Conservation (phyloP, 371 early-diverging fungal genomes). For the Smittium culicis region DNA sequence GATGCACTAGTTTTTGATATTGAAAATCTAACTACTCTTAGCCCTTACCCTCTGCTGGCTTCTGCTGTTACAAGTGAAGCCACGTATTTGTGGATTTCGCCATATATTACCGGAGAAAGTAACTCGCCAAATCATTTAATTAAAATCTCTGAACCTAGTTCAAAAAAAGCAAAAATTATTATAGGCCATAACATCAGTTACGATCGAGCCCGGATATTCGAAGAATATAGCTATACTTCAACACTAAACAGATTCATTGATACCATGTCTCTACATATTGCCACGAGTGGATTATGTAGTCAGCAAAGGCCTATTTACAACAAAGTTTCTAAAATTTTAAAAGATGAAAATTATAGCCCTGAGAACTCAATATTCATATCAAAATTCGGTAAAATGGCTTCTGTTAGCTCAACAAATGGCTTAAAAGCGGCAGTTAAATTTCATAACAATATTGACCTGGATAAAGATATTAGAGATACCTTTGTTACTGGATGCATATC, state of each 20-base stretch:
- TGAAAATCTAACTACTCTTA: conserved; percentile 53
- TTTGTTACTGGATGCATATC: conserved; percentile 47
- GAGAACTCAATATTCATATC: conserved; percentile 24
- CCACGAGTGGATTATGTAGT: conserved; percentile 75
- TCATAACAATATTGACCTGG: conserved; percentile 52
- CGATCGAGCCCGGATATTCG: conserved; percentile 76
- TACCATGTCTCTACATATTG: conserved; percentile 88
- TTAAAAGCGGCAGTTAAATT: conserved; percentile 64
- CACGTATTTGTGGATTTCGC: conserved; percentile 92
- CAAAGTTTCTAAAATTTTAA: conserved; percentile 39
- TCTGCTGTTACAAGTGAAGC: conserved; percentile 53
- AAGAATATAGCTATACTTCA: conserved; percentile 56
- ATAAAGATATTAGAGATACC: conserved; percentile 56
- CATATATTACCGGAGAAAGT: conserved; percentile 41
- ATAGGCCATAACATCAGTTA: conserved; percentile 89
- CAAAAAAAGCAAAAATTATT: conserved; percentile 30
- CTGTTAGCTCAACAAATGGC: conserved; percentile 64
- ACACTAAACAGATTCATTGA: conserved; percentile 60
- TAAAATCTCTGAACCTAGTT: not conserved
- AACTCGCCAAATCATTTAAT: conserved; percentile 41
- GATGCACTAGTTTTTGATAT: conserved; percentile 74
- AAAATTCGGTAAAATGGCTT: conserved; percentile 36
- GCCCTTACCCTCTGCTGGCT: conserved; percentile 69
- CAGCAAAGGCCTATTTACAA: conserved; percentile 78
- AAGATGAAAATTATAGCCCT: conserved; percentile 18